These are phyloP conservation scores for Penicillium griseofulvum DNA, from an alignment of 2,329 filamentous ascomycete genomes.

Conservation along the genomic window DNA sequence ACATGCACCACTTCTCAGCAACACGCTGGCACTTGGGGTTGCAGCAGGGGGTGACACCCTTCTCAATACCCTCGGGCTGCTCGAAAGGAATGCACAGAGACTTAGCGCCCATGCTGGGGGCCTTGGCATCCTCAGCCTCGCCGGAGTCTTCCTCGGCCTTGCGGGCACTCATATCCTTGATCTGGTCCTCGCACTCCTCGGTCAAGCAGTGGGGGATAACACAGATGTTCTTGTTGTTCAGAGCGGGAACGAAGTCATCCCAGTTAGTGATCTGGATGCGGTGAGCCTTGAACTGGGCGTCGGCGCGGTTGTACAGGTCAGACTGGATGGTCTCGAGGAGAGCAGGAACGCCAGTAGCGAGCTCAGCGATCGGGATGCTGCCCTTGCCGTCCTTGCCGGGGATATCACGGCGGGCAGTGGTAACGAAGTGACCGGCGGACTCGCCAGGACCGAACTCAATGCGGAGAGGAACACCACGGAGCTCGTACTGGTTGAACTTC, in stretches of 20 bases:
- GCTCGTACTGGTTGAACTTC: slow-evolving; percentile 99
- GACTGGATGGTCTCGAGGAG: slow-evolving; percentile 87
- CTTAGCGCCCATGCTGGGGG: slow-evolving; percentile 74
- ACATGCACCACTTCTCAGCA: slow-evolving; percentile 89
- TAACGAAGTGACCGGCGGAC: slow-evolving; percentile 78
- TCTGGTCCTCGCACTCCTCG: slow-evolving; percentile 83
- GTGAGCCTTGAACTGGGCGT: slow-evolving; percentile 74
- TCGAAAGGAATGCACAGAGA: slow-evolving; percentile 77
- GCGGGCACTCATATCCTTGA: slow-evolving; percentile 87
- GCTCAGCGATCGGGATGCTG: slow-evolving; percentile 70
- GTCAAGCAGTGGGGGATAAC: slow-evolving; percentile 87
- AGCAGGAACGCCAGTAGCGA: slow-evolving; percentile 70
- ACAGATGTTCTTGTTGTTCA: slow-evolving; percentile 89
- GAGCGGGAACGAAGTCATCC: slow-evolving; percentile 84
- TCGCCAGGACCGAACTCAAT: slow-evolving; percentile 97
- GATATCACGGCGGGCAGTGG: slow-evolving; percentile 82
- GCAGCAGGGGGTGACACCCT: slow-evolving; percentile 84
- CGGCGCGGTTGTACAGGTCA: slow-evolving; percentile 75
- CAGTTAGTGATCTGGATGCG: slow-evolving; percentile 79
- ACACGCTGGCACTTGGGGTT: slow-evolving; percentile 77
- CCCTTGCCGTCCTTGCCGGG: slow-evolving; percentile 65
- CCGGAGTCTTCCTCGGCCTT: slow-evolving; percentile 61
- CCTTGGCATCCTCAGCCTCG: slow-evolving; percentile 69
- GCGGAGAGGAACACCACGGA: slow-evolving; percentile 90
- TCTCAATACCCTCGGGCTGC: slow-evolving; percentile 75